Evolutionary conservation across 768 basidiomycete species (phyloP), one percentile per base, ranked within the genome.

Genomic region (Panaeolus papilionaceus): DNA sequence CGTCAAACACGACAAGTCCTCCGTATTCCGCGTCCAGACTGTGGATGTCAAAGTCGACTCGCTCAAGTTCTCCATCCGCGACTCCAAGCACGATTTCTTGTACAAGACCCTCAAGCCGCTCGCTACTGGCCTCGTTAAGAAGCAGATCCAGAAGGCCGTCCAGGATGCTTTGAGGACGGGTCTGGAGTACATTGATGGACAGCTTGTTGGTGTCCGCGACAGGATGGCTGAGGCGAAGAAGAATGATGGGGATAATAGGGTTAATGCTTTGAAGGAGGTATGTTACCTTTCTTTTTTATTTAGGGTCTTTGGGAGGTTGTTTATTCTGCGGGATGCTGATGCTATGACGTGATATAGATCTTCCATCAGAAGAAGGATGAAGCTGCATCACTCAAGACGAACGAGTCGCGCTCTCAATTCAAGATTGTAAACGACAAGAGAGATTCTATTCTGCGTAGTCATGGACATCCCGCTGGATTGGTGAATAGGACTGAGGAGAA

Each of bases 51-150:
- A 94, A 75, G 90, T 98, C 65, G 93, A 92, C 73, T 84, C 89
- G 14, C 86, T 99, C 73, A 95, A 92, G 80, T 97, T 96, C 80
- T 87, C 89, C 28, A 94, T 99, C 72, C 88, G 95, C 4, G 96
- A 98, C 71, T 87, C 91, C 69, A 96, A 96, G 79, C 95, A 98
- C 79, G 92, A 95, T 73, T 79, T 92, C 28, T 77, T 96, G 69
- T 97, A 96, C 85, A 95, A 92, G 83, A 91, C 93, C 0, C 71
- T 98, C 42, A 88, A 86, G 64, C 91, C 92, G 3, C 84, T 95
- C 45, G 93, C 93, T 12, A 95, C 89, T 1, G 88, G 87, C 6
- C 81, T 98, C 44, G 89, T 99, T 73, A 96, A 96, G 86, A 86
- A 83, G 71, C 91, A 88, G 77, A 81, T 88, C 33, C 74, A 83